Evolutionary conservation across 257 asterid species (phyloP).

Genomic region (Verbena officinalis): DNA sequence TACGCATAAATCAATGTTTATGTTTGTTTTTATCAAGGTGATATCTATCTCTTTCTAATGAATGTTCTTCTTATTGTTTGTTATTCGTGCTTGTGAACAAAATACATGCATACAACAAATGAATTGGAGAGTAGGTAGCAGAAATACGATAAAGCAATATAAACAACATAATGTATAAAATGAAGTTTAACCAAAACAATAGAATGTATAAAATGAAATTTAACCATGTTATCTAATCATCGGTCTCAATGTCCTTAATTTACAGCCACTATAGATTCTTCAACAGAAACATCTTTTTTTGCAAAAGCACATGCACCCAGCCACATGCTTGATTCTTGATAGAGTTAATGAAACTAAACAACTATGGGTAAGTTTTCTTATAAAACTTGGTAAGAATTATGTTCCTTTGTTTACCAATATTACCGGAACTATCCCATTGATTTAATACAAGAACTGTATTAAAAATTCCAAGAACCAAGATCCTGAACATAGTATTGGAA

Average conservation of each 20-base stretch:
- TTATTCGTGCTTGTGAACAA: background rate
- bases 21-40: background rate
- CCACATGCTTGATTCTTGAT: background rate
- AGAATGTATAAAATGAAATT: background rate
- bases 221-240: background rate
- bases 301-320: background rate
- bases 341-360: background rate
- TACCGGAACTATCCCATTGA: background rate
- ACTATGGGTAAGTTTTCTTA: background rate
- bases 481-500: background rate
- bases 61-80: conserved; percentile 7
- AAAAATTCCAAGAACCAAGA: background rate
- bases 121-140: background rate
- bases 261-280: background rate
- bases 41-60: conserved; percentile 15
- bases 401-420: background rate
- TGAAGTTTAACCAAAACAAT: background rate
- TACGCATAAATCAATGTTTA: background rate
- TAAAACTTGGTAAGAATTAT: background rate
- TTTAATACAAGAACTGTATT: background rate
- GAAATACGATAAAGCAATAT: background rate
- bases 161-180: background rate
- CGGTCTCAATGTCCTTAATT: background rate
- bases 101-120: background rate
- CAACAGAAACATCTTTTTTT: background rate